Evolutionary conservation across 495 filamentous ascomycete genomes (phyloP).

Genomic region (Penicillium psychrofluorescens): DNA sequence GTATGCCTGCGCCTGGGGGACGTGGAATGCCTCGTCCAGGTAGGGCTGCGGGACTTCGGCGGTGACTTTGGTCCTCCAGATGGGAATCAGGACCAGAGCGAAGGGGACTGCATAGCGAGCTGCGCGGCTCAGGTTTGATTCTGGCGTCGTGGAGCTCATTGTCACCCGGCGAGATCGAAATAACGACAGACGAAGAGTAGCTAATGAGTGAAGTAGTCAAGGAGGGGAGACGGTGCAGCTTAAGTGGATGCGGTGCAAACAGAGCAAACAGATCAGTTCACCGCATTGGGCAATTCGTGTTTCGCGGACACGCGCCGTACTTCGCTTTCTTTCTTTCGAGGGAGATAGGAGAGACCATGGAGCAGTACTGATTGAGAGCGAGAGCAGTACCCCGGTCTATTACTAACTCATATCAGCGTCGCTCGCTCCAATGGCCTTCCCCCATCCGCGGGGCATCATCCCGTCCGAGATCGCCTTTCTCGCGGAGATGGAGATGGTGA

Average conservation of each 20-base stretch:
- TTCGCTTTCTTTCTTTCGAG: no score
- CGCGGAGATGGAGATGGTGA: constrained; percentile 94
- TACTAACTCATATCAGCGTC: neutral
- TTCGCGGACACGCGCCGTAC: neutral
- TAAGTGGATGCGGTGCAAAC: constrained; percentile 21
- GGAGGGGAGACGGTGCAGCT: neutral
- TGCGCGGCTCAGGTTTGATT: constrained; percentile 31
- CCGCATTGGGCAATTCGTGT: constrained; percentile 12
- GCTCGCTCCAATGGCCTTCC: constrained; percentile 63
- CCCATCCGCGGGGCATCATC: constrained; percentile 73
- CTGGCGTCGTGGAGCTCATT: constrained; percentile 26
- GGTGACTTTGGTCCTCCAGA: constrained; percentile 35
- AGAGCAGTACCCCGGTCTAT: no score
- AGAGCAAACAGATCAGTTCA: constrained; percentile 14
- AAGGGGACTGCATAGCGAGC: constrained; percentile 39
- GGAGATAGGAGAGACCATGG: neutral
- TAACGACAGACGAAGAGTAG: constrained; percentile 1
- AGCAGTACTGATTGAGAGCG: neutral
- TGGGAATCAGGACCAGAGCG: constrained; percentile 27
- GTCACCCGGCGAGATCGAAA: constrained; percentile 3
- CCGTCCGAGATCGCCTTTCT: constrained; percentile 90
- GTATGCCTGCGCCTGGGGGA: constrained; percentile 85
- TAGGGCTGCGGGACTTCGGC: constrained; percentile 68
- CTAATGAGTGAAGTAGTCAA: neutral
- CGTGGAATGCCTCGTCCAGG: constrained; percentile 91